Conservation (phyloP, 345 rosid genomes). For the Eucalyptus regnans region DNA sequence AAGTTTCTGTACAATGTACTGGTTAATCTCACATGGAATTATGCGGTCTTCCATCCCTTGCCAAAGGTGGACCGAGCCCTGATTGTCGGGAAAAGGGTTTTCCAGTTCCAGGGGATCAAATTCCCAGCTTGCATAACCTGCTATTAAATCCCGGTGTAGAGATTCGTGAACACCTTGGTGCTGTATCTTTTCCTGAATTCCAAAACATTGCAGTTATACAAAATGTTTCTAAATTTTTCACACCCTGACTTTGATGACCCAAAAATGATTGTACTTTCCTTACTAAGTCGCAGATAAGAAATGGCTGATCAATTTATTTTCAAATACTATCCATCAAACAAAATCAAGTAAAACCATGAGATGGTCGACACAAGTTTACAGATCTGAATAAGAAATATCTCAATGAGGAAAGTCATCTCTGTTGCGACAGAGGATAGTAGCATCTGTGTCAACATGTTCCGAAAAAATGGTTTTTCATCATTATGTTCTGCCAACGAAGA, state of each 20-base stretch:
- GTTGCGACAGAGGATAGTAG: neutral
- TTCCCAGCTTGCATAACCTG: constrained; percentile 63
- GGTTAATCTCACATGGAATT: constrained; percentile 33
- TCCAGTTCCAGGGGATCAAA: constrained; percentile 52
- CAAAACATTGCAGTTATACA: neutral
- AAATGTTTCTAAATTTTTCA: neutral
- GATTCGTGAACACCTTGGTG: constrained; percentile 73
- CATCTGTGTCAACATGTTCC: neutral
- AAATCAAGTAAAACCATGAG: neutral
- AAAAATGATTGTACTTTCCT: neutral
- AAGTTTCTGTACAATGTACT: constrained; percentile 35
- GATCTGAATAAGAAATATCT: neutral
- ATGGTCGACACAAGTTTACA: neutral
- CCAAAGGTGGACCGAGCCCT: constrained; percentile 70
- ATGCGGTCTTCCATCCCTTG: constrained; percentile 59
- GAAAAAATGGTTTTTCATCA: neutral
- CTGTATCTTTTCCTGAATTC: constrained; percentile 33
- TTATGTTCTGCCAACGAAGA: neutral
- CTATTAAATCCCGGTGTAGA: constrained; percentile 49
- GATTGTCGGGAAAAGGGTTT: constrained; percentile 45
- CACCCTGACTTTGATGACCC: neutral
- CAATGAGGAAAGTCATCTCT: neutral
- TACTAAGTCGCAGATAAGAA: neutral
- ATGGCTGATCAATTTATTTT: neutral
- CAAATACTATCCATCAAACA: neutral